Base-by-base conservation (phyloP, 2,329 filamentous ascomycete species). In the Exophiala sp. region DNA sequence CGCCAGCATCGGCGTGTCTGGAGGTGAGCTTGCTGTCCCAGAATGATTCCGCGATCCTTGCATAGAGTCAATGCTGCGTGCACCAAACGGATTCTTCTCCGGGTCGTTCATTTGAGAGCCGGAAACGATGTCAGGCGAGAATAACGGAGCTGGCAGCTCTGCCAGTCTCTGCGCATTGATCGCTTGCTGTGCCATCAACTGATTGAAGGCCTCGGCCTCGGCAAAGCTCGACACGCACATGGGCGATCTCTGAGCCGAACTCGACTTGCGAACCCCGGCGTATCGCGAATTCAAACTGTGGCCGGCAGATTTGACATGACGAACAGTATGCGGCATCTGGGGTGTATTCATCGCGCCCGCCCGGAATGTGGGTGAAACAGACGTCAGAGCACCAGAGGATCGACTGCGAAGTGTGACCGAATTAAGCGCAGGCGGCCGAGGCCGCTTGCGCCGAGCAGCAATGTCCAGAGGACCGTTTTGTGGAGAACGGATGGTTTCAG, bases 401-500 rank as follows among this genome's bases (percentile, higher is more conserved):
- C 67, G 65, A 38, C 64, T 64, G 29, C 58, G 53, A 16, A 70
- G 63, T 14, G 64, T 60, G 4, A 68, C 63, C 11, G 70, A 73
- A 24, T 70, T 71, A 54, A 74, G 69, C 41, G 70, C 69, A 46
- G 71, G 70, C 27, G 71, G 71, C 43, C 71, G 63, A 11, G 71
- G 71, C 29, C 70, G 65, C 57, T 73, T 73, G 48, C 71, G 65
- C 40, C 71, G 65, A 5, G 70, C 70, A 24, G 71, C 71, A 55
- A 74, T 64, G 51, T 73, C 71, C 40, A 72, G 61, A 54, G 71
- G 66, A 48, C 70, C 70, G 24, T 29, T 50, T 35, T 68, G 65
- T 24, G 65, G 50, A 46, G 45, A 39, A 38, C 46, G 44, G 27
- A 51, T 51, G 7, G 54, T 39, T 65, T 80, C 94, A 66, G 88